A percentile compares a stretch with the other conserved stretches of the same genome.
phyloP scores from a whole-genome alignment of 345 rosid species.

The Murraya paniculata region DNA sequence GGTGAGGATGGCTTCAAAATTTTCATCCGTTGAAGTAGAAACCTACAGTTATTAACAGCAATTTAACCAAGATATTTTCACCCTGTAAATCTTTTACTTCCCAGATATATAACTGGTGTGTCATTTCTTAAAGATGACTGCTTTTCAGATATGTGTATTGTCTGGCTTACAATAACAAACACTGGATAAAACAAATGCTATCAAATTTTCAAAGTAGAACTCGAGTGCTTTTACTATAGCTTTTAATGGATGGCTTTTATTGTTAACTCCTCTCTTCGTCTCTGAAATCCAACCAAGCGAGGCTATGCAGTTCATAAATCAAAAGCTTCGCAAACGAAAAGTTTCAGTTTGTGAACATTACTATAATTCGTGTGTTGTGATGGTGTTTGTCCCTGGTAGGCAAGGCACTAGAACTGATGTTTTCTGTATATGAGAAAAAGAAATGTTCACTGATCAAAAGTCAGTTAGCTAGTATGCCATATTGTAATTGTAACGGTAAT shows the following conservation, averaged over 20 bases:
- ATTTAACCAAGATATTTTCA: too few species aligned
- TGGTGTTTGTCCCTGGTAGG: background rate
- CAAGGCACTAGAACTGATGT: too few species aligned
- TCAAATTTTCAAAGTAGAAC: background rate
- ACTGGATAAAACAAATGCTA: background rate
- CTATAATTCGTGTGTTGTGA: background rate
- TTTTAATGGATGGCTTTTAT: background rate
- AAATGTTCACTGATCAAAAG: background rate
- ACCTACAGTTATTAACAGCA: too few species aligned
- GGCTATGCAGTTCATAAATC: background rate
- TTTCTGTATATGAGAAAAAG: background rate
- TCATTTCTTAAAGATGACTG: background rate
- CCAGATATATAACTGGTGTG: background rate
- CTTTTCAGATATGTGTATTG: background rate
- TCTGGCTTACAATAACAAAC: background rate
- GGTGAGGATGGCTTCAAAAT: too few species aligned
- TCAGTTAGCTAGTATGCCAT: too few species aligned
- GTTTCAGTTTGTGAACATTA: background rate
- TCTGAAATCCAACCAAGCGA: background rate
- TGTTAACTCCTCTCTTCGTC: background rate
- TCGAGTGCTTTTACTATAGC: background rate
- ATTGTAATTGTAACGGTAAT: too few species aligned
- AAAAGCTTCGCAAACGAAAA: background rate
- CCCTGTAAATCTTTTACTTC: background rate
- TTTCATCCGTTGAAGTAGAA: too few species aligned